phyloP scores from a whole-genome alignment of 2,329 filamentous ascomycete species.

The Fusarium robinianum region DNA sequence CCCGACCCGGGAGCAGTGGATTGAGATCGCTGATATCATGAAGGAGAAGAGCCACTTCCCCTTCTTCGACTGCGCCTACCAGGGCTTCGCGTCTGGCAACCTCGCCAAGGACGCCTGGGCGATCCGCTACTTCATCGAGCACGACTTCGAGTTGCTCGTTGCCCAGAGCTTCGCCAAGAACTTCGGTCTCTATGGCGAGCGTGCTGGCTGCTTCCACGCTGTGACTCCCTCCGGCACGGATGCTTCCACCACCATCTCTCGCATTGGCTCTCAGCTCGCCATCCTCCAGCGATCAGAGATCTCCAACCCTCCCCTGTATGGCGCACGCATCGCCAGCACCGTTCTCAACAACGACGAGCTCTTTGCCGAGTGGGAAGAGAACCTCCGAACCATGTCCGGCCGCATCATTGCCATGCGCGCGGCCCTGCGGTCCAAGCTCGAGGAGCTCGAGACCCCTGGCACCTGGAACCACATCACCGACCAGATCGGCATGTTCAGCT shows the following conservation, averaged over 20 bases:
- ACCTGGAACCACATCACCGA: constrained; percentile 97
- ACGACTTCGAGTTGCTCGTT: constrained; percentile 86
- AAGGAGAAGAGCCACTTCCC: constrained; percentile 84
- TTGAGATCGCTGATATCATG: constrained; percentile 79
- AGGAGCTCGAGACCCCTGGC: constrained; percentile 83
- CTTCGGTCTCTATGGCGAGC: constrained; percentile 95
- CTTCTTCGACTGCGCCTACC: constrained; percentile 98
- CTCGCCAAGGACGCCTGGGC: constrained; percentile 84
- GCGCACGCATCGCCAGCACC: constrained; percentile 82
- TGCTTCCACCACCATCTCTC: constrained; percentile 60
- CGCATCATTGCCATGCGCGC: constrained; percentile 92
- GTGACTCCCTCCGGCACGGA: constrained; percentile 74
- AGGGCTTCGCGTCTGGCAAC: constrained; percentile 94
- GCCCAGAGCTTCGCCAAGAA: constrained; percentile 98
- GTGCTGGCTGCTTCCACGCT: constrained; percentile 94
- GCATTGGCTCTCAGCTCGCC: constrained; percentile 85
- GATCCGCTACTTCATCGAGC: constrained; percentile 91
- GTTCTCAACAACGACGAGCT: constrained; percentile 82
- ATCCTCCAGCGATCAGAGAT: constrained; percentile 97
- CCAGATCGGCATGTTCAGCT: constrained; percentile 99
- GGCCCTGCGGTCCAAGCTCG: constrained; percentile 76
- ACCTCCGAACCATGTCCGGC: constrained; percentile 91
- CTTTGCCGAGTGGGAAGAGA: constrained; percentile 90
- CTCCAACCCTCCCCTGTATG: constrained; percentile 93
- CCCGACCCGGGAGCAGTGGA: constrained; percentile 92